Evolutionary conservation across 139 green algal species (phyloP).

Genomic region (Tetraselmis chui): DNA sequence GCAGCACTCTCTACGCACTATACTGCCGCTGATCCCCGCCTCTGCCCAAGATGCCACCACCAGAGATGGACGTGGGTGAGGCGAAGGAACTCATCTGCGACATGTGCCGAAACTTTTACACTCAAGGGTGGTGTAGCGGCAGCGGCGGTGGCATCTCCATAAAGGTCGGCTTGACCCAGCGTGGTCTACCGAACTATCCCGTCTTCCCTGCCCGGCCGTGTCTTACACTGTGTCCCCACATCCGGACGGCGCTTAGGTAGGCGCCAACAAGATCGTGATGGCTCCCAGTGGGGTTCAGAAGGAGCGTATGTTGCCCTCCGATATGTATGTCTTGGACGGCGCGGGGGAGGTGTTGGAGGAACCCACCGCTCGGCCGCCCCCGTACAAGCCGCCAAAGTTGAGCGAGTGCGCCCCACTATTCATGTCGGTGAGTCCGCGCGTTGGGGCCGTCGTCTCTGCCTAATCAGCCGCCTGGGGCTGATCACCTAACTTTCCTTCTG

Average conservation of each 20-base stretch:
- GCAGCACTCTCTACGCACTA: too few relatives aligned
- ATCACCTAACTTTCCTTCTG: too few relatives aligned
- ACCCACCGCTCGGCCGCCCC: slow-evolving; percentile 51
- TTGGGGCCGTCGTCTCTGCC: not conserved
- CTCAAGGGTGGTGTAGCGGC: slow-evolving; percentile 70
- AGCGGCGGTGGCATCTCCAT: slow-evolving; percentile 85
- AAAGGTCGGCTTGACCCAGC: slow-evolving; percentile 43
- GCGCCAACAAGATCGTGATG: slow-evolving; percentile 69
- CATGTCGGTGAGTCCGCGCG: slow-evolving; percentile 55
- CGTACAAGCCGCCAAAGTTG: slow-evolving; percentile 80
- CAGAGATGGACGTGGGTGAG: slow-evolving; percentile 31
- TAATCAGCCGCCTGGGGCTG: not conserved
- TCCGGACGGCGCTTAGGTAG: too few relatives aligned
- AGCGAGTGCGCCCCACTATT: slow-evolving; percentile 88
- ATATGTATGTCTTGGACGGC: slow-evolving; percentile 90
- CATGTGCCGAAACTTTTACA: slow-evolving; percentile 75
- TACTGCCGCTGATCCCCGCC: too few relatives aligned
- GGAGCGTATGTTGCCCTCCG: slow-evolving; percentile 82
- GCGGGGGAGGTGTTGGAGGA: slow-evolving; percentile 57
- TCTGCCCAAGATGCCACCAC: not conserved
- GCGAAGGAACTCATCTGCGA: slow-evolving; percentile 76
- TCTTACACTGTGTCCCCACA: too few relatives aligned
- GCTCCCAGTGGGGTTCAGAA: slow-evolving; percentile 88
- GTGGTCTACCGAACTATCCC: too few relatives aligned
- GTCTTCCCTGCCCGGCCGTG: too few relatives aligned